These are phyloP conservation scores for Oryza glumipatula DNA, from an alignment of 176 grass and related monocot species.

Conservation along the genomic window DNA sequence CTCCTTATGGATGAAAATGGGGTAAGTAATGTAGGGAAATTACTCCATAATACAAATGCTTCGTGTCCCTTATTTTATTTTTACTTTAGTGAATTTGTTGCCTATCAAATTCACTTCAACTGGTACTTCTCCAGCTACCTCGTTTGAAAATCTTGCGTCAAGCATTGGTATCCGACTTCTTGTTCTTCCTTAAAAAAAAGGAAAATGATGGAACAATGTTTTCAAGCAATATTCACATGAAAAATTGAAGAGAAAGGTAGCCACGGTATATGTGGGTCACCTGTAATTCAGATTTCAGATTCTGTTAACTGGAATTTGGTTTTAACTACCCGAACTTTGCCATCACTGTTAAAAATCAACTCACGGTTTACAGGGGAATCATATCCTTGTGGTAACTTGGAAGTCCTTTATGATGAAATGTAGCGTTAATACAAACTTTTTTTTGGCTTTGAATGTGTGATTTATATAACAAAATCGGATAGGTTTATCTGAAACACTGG, in stretches of 20 bases:
- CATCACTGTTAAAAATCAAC: neutral
- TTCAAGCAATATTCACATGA: neutral
- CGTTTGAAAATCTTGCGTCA: neutral
- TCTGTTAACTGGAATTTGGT: constrained; percentile 2
- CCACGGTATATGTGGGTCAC: neutral
- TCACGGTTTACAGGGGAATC: neutral
- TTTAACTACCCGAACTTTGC: neutral
- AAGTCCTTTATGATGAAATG: constrained; percentile 28
- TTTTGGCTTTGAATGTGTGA: constrained; percentile 2
- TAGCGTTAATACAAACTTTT: neutral
- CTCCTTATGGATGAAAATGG: constrained; percentile 99
- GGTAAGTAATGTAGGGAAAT: constrained; percentile 54
- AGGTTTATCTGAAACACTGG: neutral
- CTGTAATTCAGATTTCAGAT: neutral
- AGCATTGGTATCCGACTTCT: neutral
- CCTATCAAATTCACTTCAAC: neutral
- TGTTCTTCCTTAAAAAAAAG: neutral
- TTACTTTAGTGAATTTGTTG: constrained; percentile 10
- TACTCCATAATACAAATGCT: neutral
- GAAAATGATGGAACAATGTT: neutral
- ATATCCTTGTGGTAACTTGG: neutral
- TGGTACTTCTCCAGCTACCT: neutral
- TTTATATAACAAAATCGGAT: constrained; percentile 1
- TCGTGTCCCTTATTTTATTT: constrained; percentile 11
- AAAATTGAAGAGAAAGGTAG: neutral